Evolutionary conservation across 352 stramenopile species (phyloP).

Genomic region (Aphanomyces cochlioides): DNA sequence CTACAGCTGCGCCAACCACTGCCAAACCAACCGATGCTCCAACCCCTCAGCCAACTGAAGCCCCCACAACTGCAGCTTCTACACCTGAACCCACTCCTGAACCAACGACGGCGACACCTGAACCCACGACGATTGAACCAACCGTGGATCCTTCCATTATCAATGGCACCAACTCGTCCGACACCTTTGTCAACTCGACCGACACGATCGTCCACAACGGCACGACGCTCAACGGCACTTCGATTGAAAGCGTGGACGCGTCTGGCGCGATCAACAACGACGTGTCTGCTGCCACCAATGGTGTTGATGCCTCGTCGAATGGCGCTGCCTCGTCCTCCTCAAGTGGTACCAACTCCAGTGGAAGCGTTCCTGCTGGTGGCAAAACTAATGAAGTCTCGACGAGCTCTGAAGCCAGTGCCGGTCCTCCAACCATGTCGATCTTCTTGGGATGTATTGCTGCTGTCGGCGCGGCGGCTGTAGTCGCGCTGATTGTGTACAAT

Average conservation of each 20-base stretch:
- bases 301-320: too few species aligned
- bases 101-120: background rate
- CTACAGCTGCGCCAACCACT: background rate
- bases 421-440: conserved; percentile 5
- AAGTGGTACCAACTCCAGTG: too few species aligned
- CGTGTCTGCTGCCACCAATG: too few species aligned
- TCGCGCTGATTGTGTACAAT: conserved; percentile 24
- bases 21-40: background rate
- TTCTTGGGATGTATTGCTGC: conserved; percentile 5
- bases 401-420: background rate
- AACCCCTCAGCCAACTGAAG: too few species aligned
- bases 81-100: background rate
- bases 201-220: background rate
- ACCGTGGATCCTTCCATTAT: background rate
- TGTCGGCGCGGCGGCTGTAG: conserved; percentile 15
- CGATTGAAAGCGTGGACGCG: too few species aligned
- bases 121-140: conserved; percentile 7
- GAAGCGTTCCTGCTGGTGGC: background rate
- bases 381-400: background rate
- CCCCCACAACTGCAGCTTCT: background rate
- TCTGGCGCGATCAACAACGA: too few species aligned
- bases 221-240: background rate
- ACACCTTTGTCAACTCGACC: background rate
- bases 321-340: too few species aligned
- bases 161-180: background rate